Percentiles rank a stretch among this genome's conserved stretches.
Evolutionary conservation across 176 grass and related monocot species (phyloP).

Genomic region (Echinochloa phyllopogon): DNA sequence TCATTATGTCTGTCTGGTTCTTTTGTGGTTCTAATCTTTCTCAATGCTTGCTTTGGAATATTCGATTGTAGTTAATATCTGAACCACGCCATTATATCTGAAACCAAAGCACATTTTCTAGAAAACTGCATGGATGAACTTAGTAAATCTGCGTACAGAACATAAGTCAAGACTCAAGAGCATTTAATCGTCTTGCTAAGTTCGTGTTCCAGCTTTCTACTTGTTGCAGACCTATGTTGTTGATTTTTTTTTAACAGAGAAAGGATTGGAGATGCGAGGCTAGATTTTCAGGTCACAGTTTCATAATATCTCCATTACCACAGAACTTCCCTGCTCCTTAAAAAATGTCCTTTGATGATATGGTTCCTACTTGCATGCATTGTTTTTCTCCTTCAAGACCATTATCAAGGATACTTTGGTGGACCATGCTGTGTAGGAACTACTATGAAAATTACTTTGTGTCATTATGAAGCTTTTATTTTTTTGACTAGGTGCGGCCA

Average conservation of each 20-base stretch:
- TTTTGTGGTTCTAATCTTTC: constrained; percentile 3
- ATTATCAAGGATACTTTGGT: constrained; percentile 91
- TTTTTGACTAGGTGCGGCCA: too few relatives aligned
- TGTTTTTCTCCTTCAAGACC: constrained; percentile 45
- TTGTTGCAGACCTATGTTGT: constrained; percentile 86
- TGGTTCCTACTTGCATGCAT: constrained; percentile 18
- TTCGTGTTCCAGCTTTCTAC: constrained; percentile 37
- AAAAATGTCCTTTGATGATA: neutral
- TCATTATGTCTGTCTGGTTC: constrained; percentile 8
- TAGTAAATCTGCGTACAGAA: neutral
- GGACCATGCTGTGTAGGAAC: constrained; percentile 22
- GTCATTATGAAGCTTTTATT: too few relatives aligned
- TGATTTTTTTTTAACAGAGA: constrained; percentile 96
- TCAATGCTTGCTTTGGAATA: constrained; percentile 16
- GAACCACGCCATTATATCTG: neutral
- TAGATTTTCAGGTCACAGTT: constrained; percentile 82
- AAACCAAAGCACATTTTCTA: too few relatives aligned
- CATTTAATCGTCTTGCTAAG: constrained; percentile 26
- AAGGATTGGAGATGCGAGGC: constrained; percentile 74
- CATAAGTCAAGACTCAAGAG: neutral
- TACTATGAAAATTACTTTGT: neutral
- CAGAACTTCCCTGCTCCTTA: neutral
- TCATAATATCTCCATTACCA: neutral
- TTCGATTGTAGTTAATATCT: constrained; percentile 17
- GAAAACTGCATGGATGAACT: neutral